These are phyloP conservation scores for Lecanicillium sp. DNA, from an alignment of 2,329 filamentous ascomycete species.

Conservation along the genomic window DNA sequence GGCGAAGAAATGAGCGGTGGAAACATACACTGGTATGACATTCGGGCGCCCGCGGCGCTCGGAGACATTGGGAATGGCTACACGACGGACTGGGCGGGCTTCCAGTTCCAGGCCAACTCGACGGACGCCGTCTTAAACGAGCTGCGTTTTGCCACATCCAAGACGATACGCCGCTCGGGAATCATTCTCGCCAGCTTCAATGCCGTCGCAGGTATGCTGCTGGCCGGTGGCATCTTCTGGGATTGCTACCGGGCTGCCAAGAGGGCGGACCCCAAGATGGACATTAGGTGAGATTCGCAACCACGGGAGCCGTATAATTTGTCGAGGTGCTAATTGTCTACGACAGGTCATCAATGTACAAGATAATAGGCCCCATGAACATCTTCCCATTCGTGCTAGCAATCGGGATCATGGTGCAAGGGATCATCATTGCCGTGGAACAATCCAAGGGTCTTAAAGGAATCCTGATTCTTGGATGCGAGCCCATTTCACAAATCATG, in stretches of 20 bases:
- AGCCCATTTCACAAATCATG: conserved; percentile 50
- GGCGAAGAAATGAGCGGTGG: neutral
- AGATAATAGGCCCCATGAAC: conserved; percentile 41
- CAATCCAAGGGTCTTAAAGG: conserved; percentile 50
- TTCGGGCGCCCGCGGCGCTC: neutral
- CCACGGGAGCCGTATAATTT: neutral
- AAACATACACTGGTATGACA: neutral
- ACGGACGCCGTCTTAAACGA: conserved; percentile 44
- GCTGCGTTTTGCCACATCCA: conserved; percentile 46
- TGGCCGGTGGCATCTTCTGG: conserved; percentile 50
- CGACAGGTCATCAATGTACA: conserved; percentile 32
- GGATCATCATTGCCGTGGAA: conserved; percentile 49
- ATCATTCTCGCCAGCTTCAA: conserved; percentile 58
- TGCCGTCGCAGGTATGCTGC: conserved; percentile 49
- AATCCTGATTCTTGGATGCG: conserved; percentile 47
- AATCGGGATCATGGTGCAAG: conserved; percentile 52
- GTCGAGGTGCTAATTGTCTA: neutral
- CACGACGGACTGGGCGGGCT: conserved; percentile 19
- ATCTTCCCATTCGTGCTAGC: conserved; percentile 52
- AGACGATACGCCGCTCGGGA: conserved; percentile 54
- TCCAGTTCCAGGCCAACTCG: conserved; percentile 33
- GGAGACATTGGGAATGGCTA: conserved; percentile 8
- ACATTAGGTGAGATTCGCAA: conserved; percentile 32
- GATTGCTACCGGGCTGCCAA: conserved; percentile 45
- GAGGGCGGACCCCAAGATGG: conserved; percentile 34